phyloP scores from a whole-genome alignment of 805 yeast genomes.

The Starmera dryadoides region DNA sequence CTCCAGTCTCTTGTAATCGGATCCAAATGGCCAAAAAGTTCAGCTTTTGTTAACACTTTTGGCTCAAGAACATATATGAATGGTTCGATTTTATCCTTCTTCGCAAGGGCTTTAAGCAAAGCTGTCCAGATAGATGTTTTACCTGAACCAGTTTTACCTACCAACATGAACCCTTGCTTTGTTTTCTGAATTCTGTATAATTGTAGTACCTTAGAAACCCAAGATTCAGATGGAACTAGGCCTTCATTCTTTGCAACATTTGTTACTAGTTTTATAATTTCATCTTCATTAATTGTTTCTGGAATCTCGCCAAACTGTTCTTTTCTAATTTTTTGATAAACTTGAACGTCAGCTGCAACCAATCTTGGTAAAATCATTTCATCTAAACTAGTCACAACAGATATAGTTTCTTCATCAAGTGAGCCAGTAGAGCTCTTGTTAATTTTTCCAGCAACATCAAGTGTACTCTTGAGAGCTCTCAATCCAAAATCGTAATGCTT shows the following conservation, averaged over 20 bases:
- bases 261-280: conserved; percentile 21
- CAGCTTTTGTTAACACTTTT: conserved; percentile 60
- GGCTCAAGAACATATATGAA: conserved; percentile 55
- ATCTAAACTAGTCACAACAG: conserved; percentile 46
- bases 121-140: conserved; percentile 51
- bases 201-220: conserved; percentile 54
- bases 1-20: conserved; percentile 82
- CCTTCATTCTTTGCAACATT: conserved; percentile 26
- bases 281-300: conserved; percentile 16
- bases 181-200: conserved; percentile 50
- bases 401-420: conserved; percentile 19
- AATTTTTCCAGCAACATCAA: conserved; percentile 50
- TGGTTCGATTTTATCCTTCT: conserved; percentile 28
- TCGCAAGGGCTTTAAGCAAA: conserved; percentile 37
- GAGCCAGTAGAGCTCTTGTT: conserved; percentile 20
- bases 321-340: conserved; percentile 24
- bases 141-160: conserved; percentile 73
- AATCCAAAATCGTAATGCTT: conserved; percentile 87
- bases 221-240: conserved; percentile 26
- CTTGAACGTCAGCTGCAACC: conserved; percentile 38
- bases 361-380: conserved; percentile 67
- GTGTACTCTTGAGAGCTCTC: conserved; percentile 65
- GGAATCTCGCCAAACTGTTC: conserved; percentile 21
- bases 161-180: conserved; percentile 76
- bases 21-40: conserved; percentile 66